Conservation (phyloP, 306 rosid species). For the Corylus avellana region DNA sequence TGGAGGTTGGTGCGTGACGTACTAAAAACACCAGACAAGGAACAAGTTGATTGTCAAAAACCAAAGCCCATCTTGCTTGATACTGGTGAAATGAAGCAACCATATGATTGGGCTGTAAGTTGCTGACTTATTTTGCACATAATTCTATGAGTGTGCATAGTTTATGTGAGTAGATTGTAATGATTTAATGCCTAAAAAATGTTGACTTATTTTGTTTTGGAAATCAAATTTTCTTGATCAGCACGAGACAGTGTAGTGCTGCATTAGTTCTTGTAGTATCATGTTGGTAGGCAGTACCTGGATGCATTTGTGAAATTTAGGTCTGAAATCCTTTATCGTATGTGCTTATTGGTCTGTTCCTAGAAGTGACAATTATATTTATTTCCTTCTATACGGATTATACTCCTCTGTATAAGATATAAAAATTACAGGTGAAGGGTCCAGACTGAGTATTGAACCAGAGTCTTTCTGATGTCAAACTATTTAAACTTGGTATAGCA, state of each 20-base stretch:
- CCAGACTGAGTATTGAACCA: not conserved
- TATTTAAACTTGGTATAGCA: not conserved
- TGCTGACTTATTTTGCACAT: conserved; percentile 10
- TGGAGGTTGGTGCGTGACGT: conserved; percentile 78
- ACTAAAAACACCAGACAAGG: conserved; percentile 62
- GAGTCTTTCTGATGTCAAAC: not conserved
- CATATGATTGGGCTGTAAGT: conserved; percentile 98
- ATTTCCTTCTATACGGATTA: not conserved
- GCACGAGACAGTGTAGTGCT: not conserved
- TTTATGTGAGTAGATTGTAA: conserved; percentile 17
- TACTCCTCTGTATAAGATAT: not conserved
- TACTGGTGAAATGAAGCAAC: conserved; percentile 87
- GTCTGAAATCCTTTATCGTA: not conserved
- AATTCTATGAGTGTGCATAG: not conserved
- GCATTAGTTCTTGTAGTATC: not conserved
- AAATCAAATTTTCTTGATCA: not conserved
- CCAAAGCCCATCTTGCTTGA: conserved; percentile 95
- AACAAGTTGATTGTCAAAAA: conserved; percentile 74
- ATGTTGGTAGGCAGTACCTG: not conserved
- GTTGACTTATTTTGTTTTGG: conserved; percentile 10
- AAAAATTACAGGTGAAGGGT: not conserved
- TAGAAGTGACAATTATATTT: not conserved
- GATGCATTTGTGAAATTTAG: not conserved
- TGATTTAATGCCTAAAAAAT: conserved; percentile 7
- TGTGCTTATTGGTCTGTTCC: not conserved